These are phyloP conservation scores for Penicillium maclennaniae DNA, from an alignment of 495 filamentous ascomycete species.

Conservation along the genomic window DNA sequence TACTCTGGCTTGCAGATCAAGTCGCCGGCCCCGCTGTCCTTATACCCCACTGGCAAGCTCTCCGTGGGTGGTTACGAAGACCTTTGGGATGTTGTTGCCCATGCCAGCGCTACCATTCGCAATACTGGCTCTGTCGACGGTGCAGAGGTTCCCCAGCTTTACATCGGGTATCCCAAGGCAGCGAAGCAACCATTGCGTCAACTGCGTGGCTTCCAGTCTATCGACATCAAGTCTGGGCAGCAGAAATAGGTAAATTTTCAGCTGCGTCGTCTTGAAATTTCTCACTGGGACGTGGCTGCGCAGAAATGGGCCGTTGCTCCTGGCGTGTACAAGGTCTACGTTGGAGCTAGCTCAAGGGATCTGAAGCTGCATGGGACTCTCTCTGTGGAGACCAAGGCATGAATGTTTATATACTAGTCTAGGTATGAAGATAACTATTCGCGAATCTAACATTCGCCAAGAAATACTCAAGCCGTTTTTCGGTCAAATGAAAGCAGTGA, in stretches of 20 bases:
- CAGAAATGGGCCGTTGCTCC: slow-evolving; percentile 49
- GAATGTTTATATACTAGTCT: background rate
- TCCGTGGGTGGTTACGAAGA: slow-evolving; percentile 51
- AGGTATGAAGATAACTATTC: background rate
- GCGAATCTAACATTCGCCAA: no score
- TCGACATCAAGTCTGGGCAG: slow-evolving; percentile 39
- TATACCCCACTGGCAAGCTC: slow-evolving; percentile 6
- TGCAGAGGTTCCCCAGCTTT: slow-evolving; percentile 59
- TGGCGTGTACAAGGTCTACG: slow-evolving; percentile 12
- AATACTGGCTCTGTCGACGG: slow-evolving; percentile 52
- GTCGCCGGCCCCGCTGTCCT: background rate
- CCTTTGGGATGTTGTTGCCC: slow-evolving; percentile 52
- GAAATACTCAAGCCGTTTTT: background rate
- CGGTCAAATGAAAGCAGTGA: background rate
- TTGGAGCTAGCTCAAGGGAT: background rate
- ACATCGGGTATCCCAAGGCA: slow-evolving; percentile 51
- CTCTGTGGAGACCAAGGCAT: slow-evolving; percentile 40
- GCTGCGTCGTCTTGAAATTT: slow-evolving; percentile 56
- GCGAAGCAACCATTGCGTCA: slow-evolving; percentile 8
- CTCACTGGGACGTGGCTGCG: slow-evolving; percentile 55
- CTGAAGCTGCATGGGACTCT: slow-evolving; percentile 25
- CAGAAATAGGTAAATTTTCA: slow-evolving; percentile 44
- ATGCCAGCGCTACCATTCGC: slow-evolving; percentile 45
- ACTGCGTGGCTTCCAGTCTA: slow-evolving; percentile 56
- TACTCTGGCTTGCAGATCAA: slow-evolving; percentile 38